Base-by-base conservation (phyloP, 106 monocot species). In the Gastrodia elata region DNA sequence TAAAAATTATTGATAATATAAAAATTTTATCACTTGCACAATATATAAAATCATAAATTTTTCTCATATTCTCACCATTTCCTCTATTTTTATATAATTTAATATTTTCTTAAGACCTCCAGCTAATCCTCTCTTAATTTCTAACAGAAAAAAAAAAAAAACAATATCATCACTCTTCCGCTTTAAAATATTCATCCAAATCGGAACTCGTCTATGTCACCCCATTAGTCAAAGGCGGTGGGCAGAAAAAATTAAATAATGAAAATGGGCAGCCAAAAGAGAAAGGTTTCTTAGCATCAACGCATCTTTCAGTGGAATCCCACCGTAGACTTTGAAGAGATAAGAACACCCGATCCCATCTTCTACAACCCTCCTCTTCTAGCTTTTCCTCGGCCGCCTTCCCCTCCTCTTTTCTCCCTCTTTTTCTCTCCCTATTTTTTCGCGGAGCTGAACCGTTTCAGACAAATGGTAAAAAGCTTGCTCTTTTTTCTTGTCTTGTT, bases 261-360 rank as follows among this genome's bases (percentile, higher is more conserved):
- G 32, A n/a, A 67, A 37, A 67, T 67, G 67, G 67, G 67, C 67
- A 36, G 67, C 67, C 67, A 67, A 38, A 67, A 18, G 1, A 20
- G 36, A 67, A 27, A 33, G 10, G 32, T 67, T 67, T 33, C 37
- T 18, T 64, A 3, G 6, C 11, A 20, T 4, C 34, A 20, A 36
- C 61, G 61, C 61, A 61, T 30, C 14, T 61, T 61, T 30, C 3
- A 61, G 32, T n/a, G 14, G 30, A 61, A 26, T 61, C 61, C 13
- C 28, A 8, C 11, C 61, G 61, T 28, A 27, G 61, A 61, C 61
- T 61, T 61, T 61, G 61, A 61, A 61, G 30, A 30, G 61, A 61
- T 61, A 61, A 61, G 61, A 61, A 61, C 61, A 28, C 18, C 61
- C 61, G 32, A 61, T 9, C 61, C 10, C 61, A 30, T 61, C 61